A percentile compares a stretch with the other conserved stretches of the same genome.
These are phyloP conservation scores for Apiospora saccharicola DNA, from an alignment of 2,329 filamentous ascomycete genomes.

Conservation along the genomic window DNA sequence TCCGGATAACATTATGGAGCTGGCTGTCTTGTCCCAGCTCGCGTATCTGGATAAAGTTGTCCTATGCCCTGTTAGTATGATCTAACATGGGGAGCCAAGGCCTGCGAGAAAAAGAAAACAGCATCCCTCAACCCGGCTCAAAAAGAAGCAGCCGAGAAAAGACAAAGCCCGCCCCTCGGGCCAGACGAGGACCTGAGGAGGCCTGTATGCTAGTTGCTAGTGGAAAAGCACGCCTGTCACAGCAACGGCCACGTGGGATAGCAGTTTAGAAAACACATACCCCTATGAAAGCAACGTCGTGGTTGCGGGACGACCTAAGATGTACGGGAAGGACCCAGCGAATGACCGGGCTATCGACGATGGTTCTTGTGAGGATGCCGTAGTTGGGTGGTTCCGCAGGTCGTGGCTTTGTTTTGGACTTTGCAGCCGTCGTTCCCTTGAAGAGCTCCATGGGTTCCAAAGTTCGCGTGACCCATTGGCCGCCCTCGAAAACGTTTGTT, in stretches of 20 bases:
- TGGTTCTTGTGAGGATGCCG: constrained; percentile 80
- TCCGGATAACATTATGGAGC: constrained; percentile 78
- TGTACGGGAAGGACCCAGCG: constrained; percentile 83
- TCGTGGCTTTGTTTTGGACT: constrained; percentile 41
- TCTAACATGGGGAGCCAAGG: background rate
- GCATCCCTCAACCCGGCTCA: background rate
- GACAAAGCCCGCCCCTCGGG: constrained; percentile 7
- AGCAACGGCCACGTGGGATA: background rate
- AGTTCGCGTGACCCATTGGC: constrained; percentile 64
- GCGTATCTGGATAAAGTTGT: constrained; percentile 81
- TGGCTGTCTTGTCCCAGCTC: constrained; percentile 75
- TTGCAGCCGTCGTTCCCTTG: constrained; percentile 41
- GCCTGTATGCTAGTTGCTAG: background rate
- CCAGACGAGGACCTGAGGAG: background rate
- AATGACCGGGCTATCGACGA: constrained; percentile 77
- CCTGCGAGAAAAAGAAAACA: background rate
- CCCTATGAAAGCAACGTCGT: constrained; percentile 88
- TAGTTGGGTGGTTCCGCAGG: constrained; percentile 57
- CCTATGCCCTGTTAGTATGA: constrained; percentile 51
- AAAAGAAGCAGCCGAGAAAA: background rate
- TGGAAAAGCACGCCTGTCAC: background rate
- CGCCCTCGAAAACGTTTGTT: constrained; percentile 60
- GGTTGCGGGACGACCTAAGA: constrained; percentile 71
- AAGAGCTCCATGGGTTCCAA: constrained; percentile 49
- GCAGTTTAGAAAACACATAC: constrained; percentile 48